Evolutionary conservation across 1,284 basidiomycete species (phyloP).

Genomic region (Polyporus tsugae): DNA sequence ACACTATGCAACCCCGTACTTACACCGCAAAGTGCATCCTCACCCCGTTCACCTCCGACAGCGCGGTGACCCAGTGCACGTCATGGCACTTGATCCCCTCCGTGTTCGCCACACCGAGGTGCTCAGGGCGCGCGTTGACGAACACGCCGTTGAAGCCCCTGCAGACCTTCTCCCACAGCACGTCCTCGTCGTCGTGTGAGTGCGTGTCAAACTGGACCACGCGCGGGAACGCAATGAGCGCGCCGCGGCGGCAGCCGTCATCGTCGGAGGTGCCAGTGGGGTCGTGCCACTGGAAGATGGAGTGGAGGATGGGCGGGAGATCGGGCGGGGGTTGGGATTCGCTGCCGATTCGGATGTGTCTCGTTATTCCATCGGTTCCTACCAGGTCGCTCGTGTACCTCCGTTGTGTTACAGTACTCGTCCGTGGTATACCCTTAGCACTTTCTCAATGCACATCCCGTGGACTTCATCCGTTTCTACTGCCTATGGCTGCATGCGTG

Average conservation of each 20-base stretch:
- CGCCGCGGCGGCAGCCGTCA: not conserved
- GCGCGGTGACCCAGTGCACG: constrained; percentile 26
- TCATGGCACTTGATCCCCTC: not conserved
- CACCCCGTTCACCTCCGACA: constrained; percentile 16
- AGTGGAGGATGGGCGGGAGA: constrained; percentile 20
- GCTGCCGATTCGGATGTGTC: too few species aligned
- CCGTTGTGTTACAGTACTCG: too few species aligned
- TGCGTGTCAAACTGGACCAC: constrained; percentile 24
- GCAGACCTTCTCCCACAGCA: constrained; percentile 28
- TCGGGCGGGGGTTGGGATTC: too few species aligned
- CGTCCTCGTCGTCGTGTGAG: constrained; percentile 20
- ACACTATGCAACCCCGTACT: too few species aligned
- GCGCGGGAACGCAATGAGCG: constrained; percentile 27
- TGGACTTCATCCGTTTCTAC: too few species aligned
- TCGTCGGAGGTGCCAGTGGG: not conserved
- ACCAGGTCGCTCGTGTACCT: too few species aligned
- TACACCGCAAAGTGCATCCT: constrained; percentile 24
- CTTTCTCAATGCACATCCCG: too few species aligned
- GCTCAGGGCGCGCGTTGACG: constrained; percentile 15
- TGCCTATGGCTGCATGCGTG: too few species aligned
- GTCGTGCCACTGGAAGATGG: constrained; percentile 23
- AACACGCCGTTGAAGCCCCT: constrained; percentile 20
- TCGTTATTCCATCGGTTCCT: too few species aligned
- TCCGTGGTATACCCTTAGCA: too few species aligned
- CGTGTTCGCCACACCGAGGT: not conserved